These are phyloP conservation scores for Teratosphaeria viscida DNA, from an alignment of 2,329 filamentous ascomycete species.

Conservation along the genomic window DNA sequence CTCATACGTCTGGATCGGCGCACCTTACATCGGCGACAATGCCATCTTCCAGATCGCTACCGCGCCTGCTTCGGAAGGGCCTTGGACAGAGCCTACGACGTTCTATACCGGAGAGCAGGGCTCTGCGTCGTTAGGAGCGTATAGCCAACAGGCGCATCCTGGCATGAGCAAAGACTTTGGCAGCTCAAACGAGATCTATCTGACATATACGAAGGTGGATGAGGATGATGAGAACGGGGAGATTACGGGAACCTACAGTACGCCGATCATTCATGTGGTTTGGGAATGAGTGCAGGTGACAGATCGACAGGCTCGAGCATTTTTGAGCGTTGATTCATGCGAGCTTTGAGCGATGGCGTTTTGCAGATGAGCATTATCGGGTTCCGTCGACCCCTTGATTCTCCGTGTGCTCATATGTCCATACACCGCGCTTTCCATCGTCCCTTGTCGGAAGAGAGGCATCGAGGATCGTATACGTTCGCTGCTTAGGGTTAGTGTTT, in stretches of 20 bases:
- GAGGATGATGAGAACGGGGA: not conserved
- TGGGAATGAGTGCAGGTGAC: not conserved
- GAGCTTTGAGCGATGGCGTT: not conserved
- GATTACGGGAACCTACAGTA: not conserved
- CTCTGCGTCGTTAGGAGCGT: not conserved
- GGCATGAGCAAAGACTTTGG: constrained; percentile 1
- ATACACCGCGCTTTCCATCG: no score
- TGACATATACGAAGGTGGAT: constrained; percentile 3
- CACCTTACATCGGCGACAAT: constrained; percentile 5
- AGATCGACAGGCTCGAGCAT: not conserved
- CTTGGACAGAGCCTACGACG: constrained; percentile 17
- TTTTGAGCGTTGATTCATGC: not conserved
- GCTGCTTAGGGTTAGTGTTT: not conserved
- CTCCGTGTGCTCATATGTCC: no score
- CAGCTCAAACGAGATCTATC: constrained; percentile 1
- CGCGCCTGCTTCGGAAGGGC: constrained; percentile 20
- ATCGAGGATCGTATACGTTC: not conserved
- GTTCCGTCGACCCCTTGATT: no score
- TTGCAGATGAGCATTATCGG: not conserved
- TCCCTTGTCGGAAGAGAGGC: not conserved
- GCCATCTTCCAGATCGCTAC: constrained; percentile 21
- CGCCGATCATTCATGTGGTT: constrained; percentile 1
- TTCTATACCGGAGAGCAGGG: constrained; percentile 12
- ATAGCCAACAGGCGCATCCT: constrained; percentile 4
- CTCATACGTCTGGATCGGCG: constrained; percentile 24